These are phyloP conservation scores for Jackrogersella minutella DNA, from an alignment of 495 filamentous ascomycete species.

Conservation along the genomic window DNA sequence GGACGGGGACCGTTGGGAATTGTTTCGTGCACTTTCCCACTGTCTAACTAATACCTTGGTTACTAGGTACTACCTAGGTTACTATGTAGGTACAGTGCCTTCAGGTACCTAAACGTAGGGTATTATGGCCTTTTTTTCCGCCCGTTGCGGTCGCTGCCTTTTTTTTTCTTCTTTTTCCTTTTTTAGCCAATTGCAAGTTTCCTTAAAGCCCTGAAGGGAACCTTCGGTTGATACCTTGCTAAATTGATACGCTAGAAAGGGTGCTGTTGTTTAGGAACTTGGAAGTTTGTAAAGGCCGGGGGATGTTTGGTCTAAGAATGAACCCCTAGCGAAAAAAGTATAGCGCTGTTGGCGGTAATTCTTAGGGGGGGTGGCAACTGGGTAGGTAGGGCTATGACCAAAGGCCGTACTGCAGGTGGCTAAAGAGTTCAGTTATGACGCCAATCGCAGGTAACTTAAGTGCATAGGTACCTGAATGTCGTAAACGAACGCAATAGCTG, in stretches of 20 bases:
- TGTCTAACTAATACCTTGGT: neutral
- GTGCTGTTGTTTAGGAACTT: no score
- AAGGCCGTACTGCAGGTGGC: neutral
- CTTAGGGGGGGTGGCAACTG: neutral
- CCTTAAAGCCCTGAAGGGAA: constrained; percentile 7
- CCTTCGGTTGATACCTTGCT: no score
- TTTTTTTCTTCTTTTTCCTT: neutral
- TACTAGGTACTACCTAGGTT: neutral
- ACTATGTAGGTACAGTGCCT: no score
- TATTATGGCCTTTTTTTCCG: no score
- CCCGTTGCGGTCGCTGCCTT: no score
- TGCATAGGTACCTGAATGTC: neutral
- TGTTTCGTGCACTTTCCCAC: constrained; percentile 35
- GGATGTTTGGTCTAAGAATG: neutral
- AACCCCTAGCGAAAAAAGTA: constrained; percentile 4
- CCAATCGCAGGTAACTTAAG: no score
- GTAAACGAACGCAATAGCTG: neutral
- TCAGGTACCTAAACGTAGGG: neutral
- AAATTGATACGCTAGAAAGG: no score
- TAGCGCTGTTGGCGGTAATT: neutral
- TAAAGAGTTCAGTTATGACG: neutral
- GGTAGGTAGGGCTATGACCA: neutral
- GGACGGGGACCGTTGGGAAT: constrained; percentile 23
- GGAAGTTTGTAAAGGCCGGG: neutral
- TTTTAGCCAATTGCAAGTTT: constrained; percentile 8